Conservation (phyloP, 345 rosid species). For the Adansonia digitata region DNA sequence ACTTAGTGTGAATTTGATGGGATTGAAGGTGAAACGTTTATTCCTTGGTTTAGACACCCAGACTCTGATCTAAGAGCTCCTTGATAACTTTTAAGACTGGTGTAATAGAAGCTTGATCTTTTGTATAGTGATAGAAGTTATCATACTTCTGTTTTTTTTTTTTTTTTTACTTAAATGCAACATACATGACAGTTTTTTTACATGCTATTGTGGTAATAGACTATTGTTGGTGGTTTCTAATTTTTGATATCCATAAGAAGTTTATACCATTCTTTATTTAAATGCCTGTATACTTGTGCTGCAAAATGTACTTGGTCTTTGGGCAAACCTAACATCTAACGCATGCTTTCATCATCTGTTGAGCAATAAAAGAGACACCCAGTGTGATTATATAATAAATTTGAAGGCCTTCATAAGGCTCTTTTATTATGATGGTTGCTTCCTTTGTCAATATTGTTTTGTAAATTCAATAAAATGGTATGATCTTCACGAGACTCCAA, state of each 20-base stretch:
- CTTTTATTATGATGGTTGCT: not conserved
- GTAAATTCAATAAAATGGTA: not conserved
- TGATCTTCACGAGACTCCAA: no score
- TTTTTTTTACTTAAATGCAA: not conserved
- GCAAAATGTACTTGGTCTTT: not conserved
- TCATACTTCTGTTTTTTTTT: not conserved
- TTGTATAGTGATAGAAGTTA: not conserved
- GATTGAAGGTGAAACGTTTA: not conserved
- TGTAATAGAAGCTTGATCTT: slow-evolving; percentile 1
- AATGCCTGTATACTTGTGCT: not conserved
- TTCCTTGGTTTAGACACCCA: not conserved
- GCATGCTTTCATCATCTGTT: not conserved
- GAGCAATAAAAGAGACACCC: not conserved
- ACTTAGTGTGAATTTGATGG: not conserved
- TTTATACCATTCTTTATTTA: not conserved
- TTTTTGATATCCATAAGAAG: not conserved
- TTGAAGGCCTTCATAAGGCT: not conserved
- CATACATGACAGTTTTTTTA: not conserved
- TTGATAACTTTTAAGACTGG: not conserved
- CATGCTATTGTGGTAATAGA: not conserved
- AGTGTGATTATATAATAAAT: not conserved
- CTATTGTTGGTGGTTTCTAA: not conserved
- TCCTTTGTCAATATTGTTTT: not conserved
- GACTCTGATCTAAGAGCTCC: not conserved
- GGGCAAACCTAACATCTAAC: not conserved